Conservation (phyloP, 2,329 filamentous ascomycete genomes). For the Davidsoniella virescens region DNA sequence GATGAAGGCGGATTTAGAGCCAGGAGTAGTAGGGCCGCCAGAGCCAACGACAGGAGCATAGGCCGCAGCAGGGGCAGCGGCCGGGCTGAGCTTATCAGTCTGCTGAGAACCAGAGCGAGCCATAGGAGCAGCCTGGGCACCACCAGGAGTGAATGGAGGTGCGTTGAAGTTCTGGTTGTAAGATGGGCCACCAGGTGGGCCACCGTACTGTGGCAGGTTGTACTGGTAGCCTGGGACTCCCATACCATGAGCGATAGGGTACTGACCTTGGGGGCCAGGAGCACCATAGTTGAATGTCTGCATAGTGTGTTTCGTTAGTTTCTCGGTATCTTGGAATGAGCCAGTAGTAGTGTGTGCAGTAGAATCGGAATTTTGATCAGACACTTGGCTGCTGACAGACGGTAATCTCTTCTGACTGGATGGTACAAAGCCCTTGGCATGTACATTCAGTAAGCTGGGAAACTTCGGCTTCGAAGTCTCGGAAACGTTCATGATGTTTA, state of each 20-base stretch:
- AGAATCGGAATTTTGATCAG: not conserved
- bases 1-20: conserved; percentile 6
- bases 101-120: conserved; percentile 59
- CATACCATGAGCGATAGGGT: conserved; percentile 14
- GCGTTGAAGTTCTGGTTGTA: conserved; percentile 18
- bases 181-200: conserved; percentile 26
- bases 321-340: not conserved
- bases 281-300: conserved; percentile 7
- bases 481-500: no score
- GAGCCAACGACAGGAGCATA: conserved; percentile 43
- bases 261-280: conserved; percentile 3
- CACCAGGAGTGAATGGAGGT: conserved; percentile 9
- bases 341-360: not conserved
- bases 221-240: conserved; percentile 26
- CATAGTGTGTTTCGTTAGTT: not conserved
- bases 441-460: conserved; percentile 16
- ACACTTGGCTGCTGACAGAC: not conserved
- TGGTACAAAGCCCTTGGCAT: conserved; percentile 5
- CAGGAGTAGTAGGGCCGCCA: conserved; percentile 26
- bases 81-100: conserved; percentile 31
- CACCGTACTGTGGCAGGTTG: conserved; percentile 33
- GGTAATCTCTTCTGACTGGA: not conserved
- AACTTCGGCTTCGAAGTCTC: no score
- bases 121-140: conserved; percentile 45
- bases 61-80: conserved; percentile 49